Conservation (phyloP, 2,329 filamentous ascomycete genomes). For the Colletotrichum scovillei region DNA sequence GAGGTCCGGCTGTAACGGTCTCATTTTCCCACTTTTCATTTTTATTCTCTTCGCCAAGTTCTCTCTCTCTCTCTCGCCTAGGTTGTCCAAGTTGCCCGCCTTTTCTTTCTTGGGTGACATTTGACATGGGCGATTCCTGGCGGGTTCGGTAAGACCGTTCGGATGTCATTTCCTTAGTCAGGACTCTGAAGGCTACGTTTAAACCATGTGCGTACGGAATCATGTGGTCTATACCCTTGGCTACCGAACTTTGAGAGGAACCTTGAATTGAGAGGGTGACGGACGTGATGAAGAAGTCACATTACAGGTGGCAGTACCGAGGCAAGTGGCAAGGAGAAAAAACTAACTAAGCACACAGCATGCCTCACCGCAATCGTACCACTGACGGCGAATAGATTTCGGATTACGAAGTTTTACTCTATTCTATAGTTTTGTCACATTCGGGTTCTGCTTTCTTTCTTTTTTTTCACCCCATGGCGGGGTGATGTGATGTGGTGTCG, state of each 20-base stretch:
- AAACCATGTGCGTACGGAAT: too few species aligned
- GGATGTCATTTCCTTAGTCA: background rate
- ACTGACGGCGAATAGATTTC: background rate
- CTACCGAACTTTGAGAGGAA: too few species aligned
- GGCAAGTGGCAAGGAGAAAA: too few species aligned
- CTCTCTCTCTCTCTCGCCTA: too few species aligned
- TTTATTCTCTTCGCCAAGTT: too few species aligned
- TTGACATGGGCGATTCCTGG: background rate
- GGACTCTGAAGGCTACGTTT: too few species aligned
- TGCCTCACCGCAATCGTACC: background rate
- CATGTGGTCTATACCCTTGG: too few species aligned
- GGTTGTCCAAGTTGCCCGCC: background rate
- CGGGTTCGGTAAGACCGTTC: background rate
- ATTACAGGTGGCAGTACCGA: too few species aligned
- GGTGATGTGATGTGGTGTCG: background rate
- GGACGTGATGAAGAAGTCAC: too few species aligned
- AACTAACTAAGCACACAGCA: too few species aligned
- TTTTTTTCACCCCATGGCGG: background rate
- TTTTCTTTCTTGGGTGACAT: background rate
- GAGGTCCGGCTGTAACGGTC: slow-evolving; percentile 2
- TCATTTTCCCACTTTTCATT: background rate
- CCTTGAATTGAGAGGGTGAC: too few species aligned
- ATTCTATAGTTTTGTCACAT: background rate
- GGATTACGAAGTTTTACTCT: background rate
- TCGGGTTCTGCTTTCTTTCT: background rate